Percentiles rank a stretch among this genome's conserved stretches.
Conservation (phyloP, 164 flowering plant species). For the Akebia trifoliata region DNA sequence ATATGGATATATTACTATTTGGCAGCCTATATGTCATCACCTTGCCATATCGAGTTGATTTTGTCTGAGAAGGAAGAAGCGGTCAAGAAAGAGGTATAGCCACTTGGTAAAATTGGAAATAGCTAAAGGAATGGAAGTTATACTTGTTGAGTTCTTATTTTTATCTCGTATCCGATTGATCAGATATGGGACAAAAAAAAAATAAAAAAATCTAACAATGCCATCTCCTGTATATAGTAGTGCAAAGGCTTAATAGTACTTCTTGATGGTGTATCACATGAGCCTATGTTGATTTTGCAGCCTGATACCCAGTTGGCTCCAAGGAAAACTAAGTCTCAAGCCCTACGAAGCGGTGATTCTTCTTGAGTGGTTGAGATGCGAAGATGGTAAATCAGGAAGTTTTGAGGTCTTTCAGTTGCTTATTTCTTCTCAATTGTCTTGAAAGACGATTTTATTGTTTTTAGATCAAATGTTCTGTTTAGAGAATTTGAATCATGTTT, state of each 20-base stretch:
- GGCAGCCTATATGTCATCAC: constrained; percentile 91
- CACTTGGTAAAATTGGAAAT: not conserved
- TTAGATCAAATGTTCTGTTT: constrained; percentile 1
- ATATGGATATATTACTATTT: not conserved
- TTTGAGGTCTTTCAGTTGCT: not conserved
- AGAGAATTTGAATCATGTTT: not conserved
- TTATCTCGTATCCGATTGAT: no score
- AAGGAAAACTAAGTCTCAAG: constrained; percentile 48
- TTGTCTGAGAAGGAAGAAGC: constrained; percentile 87
- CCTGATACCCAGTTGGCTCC: constrained; percentile 69
- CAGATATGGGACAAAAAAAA: no score
- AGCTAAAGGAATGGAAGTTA: not conserved
- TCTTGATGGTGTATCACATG: not conserved
- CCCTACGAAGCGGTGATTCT: constrained; percentile 49
- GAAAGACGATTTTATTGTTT: not conserved
- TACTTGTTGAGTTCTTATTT: no score
- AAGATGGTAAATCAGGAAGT: not conserved
- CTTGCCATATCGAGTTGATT: constrained; percentile 86
- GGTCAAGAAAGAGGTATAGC: constrained; percentile 74
- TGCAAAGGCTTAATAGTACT: no score
- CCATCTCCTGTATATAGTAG: no score
- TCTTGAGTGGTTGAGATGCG: constrained; percentile 23
- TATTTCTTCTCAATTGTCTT: not conserved
- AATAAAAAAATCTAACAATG: no score
- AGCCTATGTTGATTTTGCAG: constrained; percentile 33